Conservation (phyloP, 345 rosid genomes). For the Syzygium jambos region DNA sequence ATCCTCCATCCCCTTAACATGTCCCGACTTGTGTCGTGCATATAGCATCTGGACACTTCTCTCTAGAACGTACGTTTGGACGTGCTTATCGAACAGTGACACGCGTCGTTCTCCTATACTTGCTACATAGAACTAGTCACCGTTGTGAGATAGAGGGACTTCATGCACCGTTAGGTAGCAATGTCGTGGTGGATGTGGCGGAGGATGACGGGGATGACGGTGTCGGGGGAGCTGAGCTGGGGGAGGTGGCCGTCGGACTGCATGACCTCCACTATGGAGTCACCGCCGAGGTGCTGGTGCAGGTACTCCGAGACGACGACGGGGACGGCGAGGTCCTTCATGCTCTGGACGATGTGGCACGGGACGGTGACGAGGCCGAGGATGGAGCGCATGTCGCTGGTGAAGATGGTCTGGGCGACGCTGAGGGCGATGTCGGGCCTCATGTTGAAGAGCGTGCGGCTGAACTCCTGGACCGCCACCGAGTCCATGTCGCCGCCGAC, state of each 20-base stretch:
- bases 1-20: neutral
- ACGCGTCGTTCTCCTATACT: neutral
- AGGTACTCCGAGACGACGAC: conserved; percentile 70
- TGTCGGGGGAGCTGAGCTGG: conserved; percentile 88
- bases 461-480: conserved; percentile 82
- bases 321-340: conserved; percentile 86
- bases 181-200: conserved; percentile 68
- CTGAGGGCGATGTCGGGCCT: conserved; percentile 84
- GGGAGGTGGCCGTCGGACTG: conserved; percentile 87
- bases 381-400: conserved; percentile 63
- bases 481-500: conserved; percentile 94
- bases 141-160: neutral
- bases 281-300: conserved; percentile 51
- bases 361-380: conserved; percentile 56
- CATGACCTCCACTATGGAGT: conserved; percentile 77
- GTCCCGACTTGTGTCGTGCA: neutral
- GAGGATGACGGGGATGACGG: conserved; percentile 63
- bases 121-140: neutral
- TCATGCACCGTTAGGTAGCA: conserved; percentile 8
- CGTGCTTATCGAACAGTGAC: neutral
- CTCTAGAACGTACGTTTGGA: neutral
- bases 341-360: conserved; percentile 79
- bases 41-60: neutral
- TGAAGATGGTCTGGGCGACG: conserved; percentile 63
- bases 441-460: conserved; percentile 93